A percentile compares a stretch with the other conserved stretches of the same genome.
Conservation (phyloP, 2,329 filamentous ascomycete species). For the Calonectria pseudoreteaudii region DNA sequence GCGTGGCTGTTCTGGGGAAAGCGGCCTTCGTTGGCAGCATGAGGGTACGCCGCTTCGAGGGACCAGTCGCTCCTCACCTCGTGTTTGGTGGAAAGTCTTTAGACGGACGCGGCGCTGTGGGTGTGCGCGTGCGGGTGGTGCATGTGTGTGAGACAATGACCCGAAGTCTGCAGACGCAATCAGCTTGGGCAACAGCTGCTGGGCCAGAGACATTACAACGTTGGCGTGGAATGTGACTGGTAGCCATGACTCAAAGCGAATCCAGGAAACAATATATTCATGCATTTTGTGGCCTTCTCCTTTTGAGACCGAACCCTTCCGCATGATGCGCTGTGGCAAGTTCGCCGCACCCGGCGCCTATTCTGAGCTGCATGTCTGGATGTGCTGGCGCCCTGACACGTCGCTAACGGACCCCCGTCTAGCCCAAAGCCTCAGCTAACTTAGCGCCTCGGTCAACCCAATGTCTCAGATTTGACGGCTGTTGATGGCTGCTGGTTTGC, state of each 20-base stretch:
- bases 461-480: slow-evolving; percentile 42
- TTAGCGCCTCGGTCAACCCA: slow-evolving; percentile 28
- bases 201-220: slow-evolving; percentile 33
- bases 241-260: slow-evolving; percentile 41
- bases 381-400: slow-evolving; percentile 36
- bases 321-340: slow-evolving; percentile 41
- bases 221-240: slow-evolving; percentile 43
- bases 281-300: slow-evolving; percentile 5
- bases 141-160: slow-evolving; percentile 36
- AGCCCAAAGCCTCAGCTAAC: slow-evolving; percentile 38
- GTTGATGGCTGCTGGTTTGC: slow-evolving; percentile 10
- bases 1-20: slow-evolving; percentile 41
- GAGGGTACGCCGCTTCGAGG: slow-evolving; percentile 31
- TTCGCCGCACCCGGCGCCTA: slow-evolving; percentile 39
- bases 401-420: slow-evolving; percentile 16
- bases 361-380: slow-evolving; percentile 38
- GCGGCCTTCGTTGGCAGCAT: slow-evolving; percentile 31
- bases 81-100: slow-evolving; percentile 25
- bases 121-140: slow-evolving; percentile 29
- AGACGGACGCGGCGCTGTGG: slow-evolving; percentile 38
- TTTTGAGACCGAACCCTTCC: slow-evolving; percentile 23
- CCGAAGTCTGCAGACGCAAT: slow-evolving; percentile 36
- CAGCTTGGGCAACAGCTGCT: slow-evolving; percentile 36
- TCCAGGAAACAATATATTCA: slow-evolving; percentile 33
- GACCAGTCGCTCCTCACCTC: slow-evolving; percentile 8